Evolutionary conservation across 441 rosid species (phyloP), one percentile per base, ranked within the genome.

Genomic region (Populus hybrid): DNA sequence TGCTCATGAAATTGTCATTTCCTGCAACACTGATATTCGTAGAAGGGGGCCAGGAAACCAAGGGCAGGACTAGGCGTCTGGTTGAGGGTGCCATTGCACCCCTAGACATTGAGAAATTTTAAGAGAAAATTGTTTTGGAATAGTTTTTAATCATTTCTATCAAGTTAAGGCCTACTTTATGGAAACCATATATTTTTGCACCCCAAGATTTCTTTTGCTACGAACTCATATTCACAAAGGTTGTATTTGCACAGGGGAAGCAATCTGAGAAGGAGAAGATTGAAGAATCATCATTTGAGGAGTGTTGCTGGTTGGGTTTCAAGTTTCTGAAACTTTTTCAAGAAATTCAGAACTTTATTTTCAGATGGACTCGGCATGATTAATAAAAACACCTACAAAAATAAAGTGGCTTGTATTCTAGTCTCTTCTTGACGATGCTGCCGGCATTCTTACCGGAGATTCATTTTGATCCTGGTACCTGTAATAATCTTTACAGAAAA

Each of bases 201-300:
- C 57, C 57, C 57, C 57, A 46, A 46, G 57, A 46, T 46, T 46
- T 65, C 69, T 67, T 35, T 40, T 23, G 7, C 1, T 26, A 12
- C 12, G 36, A 23, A 50, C 46, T 68, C 8, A 24, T 32, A 50
- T 61, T 26, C 0, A 42, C 57, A 5, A 28, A 26, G 1, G 24
- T 54, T 78, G 8, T 28, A 32, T 68, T 35, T 46, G 70, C 61
- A 79, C 88, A 95, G 98, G 97, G 91, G 85, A 77, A 84, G 78
- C 80, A 89, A 86, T 82, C 77, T 77, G 75, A 84, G 94, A 72
- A 82, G 96, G 71, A 92, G 97, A 86, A 90, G 91, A 84, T 85
- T 92, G 80, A 92, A 90, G 92, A 94, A 90, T 86, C 88, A 87
- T 78, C 64, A 78, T 79, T 66, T 84, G 68, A 84, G 75, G 83